Base-by-base conservation (phyloP, 352 stramenopile genomes). In the Phytophthora melonis region DNA sequence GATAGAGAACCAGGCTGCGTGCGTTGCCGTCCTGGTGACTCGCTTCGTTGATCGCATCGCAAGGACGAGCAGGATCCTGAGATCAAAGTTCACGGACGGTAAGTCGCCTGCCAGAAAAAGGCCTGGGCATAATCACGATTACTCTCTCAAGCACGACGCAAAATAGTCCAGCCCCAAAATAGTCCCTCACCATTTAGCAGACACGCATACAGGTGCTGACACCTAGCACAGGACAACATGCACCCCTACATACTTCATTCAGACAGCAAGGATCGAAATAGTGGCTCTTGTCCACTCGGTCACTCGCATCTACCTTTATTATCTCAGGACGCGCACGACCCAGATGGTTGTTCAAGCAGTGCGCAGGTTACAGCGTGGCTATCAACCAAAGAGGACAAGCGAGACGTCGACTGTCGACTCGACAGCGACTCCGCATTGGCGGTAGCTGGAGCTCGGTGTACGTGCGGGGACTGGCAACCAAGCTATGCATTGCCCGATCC, bases 321-420 rank as follows among this genome's bases (percentile, higher is more conserved):
- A 68, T 68, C 50, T 61, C 61, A 60, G 61, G 34, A 23, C 57
- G 58, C 61, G 49, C 18, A 14, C 13, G 9, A 14, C 50, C 61
- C 50, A 68, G 32, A 23, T 50, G 34, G 27, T 14, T 59, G 58
- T 68, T 61, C 61, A 68, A 63, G 58, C 60, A 67, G 60, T 60
- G 60, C 60, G 36, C 45, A 30, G 25, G 36, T 58, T 34, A 9
- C 23, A 25, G 23, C 23, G 23, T 25, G 23, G 23, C 23, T 25
- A 2, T 25, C 23, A 2, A 25, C 23, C 30, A 34, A 34, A 34
- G 30, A 34, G 30, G 30, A 34, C 5, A 34, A 1, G 30, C 30
- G 8, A 34, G 5, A 1, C 6, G 30, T 0, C 30, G n/a, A n/a
- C n/a, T n/a, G n/a, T n/a, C n/a, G n/a, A n/a, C n/a, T n/a, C n/a